Base-by-base conservation (phyloP, 768 basidiomycete species). In the Boletellus ananiceps region DNA sequence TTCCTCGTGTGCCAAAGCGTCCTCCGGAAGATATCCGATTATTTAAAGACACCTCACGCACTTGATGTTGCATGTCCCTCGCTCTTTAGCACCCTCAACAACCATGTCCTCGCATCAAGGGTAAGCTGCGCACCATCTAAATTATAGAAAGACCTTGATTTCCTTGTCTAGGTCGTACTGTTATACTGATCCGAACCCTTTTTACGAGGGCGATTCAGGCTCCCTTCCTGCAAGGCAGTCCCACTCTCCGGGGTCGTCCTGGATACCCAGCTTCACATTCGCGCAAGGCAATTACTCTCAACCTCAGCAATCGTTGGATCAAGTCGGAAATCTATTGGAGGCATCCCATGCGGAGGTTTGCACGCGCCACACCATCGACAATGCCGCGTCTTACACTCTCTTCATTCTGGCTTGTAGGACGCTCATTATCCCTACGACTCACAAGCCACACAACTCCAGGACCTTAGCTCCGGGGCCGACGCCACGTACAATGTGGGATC, bases 1-100 rank as follows among this genome's bases (percentile, higher is more conserved):
- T 42, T 42, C 45, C 52, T 40, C 52, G 18, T 50, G 46, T 27
- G 57, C 21, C 42, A 66, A 61, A 61, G 59, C 53, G 16, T 47
- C 42, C 46, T 44, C 44, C 29, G 61, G 39, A 45, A 44, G 41
- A 40, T 41, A 32, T 25, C 40, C 42, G 51, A 40, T 51, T 60
- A 60, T 56, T 66, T 66, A 67, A 66, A 51, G 44, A 8, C 21
- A 32, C 41, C 38, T 29, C n/a, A 36, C 44, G 46, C n/a, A 16
- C 31, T 15, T 25, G 33, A 27, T 44, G 38, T 49, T 46, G 38
- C 47, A 56, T 47, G 49, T 32, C 6, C 49, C 43, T 43, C 25
- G 19, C 35, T 37, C n/a, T 50, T 14, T 40, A 46, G 32, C 38
- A 49, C 37, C 52, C 27, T 19, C 48, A 31, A 36, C 18, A 43